A percentile compares a stretch with the other conserved stretches of the same genome.
Conservation (phyloP, 2,329 filamentous ascomycete genomes). For the Pseudogymnoascus sp. region DNA sequence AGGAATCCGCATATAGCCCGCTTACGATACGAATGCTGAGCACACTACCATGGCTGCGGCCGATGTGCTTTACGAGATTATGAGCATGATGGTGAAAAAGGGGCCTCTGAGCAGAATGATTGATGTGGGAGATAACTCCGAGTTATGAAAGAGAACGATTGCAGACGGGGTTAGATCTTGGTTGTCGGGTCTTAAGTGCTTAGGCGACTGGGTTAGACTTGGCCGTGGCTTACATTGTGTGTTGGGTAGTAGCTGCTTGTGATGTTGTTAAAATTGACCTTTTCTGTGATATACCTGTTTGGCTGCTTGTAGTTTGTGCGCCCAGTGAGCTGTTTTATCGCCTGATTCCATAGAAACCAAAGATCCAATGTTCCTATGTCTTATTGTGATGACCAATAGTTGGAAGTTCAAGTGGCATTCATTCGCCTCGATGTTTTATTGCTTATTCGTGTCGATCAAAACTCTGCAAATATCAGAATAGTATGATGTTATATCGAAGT, state of each 20-base stretch:
- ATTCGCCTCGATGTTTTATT: neutral
- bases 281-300: too few species aligned
- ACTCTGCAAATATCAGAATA: neutral
- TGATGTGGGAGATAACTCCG: slow-evolving; percentile 13
- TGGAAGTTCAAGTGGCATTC: neutral
- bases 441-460: neutral
- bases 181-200: neutral
- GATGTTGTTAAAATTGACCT: too few species aligned
- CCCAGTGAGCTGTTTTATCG: too few species aligned
- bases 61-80: slow-evolving; percentile 66
- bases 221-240: neutral
- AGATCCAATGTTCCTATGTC: neutral
- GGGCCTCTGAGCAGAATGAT: slow-evolving; percentile 54
- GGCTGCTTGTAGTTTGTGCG: too few species aligned
- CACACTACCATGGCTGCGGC: slow-evolving; percentile 67
- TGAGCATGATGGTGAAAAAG: slow-evolving; percentile 76
- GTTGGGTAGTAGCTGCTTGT: too few species aligned
- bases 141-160: neutral
- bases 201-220: neutral
- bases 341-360: neutral
- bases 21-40: slow-evolving; percentile 66
- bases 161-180: neutral
- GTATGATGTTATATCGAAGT: neutral
- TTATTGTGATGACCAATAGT: neutral
- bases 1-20: slow-evolving; percentile 34